Base-by-base conservation (phyloP, 1,284 basidiomycete genomes). In the Marasmius oreades region DNA sequence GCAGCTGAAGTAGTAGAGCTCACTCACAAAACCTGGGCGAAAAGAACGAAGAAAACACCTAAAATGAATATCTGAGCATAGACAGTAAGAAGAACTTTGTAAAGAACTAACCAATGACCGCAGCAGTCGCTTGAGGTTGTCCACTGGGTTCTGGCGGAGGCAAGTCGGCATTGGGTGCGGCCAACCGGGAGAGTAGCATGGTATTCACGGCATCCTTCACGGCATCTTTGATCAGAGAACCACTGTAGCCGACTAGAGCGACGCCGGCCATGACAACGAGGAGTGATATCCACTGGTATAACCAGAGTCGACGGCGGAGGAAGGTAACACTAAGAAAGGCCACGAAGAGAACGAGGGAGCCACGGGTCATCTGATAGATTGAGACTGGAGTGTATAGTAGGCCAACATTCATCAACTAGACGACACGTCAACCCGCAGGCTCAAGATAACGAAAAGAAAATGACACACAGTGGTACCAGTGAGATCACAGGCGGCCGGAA, bases 311-410 rank as follows among this genome's bases (percentile, higher is more conserved):
- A 62, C 94, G 85, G 55, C 84, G 84, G 56, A 99, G 85, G 78
- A 99, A 99, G 61, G 95, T 72, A 66, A 99, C 95, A 54, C 90
- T 93, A 62, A 98, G 84, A 55, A 94, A 71, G 37, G 95, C 97
- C 61, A 99, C 97, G 77, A 97, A 99, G 53, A 99, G 84, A 53
- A 99, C 96, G 56, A 99, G 85, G 12, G 95, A 93, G 43, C 97
- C 97, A 61, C 97, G 86, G 42, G 92, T 93, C 96, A 98, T 98
- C 76, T 96, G 96, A 78, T 93, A 98, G 66, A 99, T 94, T 52
- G 94, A 97, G 44, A 98, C 96, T 23, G 95, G 95, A 1, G 93
- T 96, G 71, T 96, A 93, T 50, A 98, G 82, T 53, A 98, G 81
- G 56, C 95, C 95, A 64, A 95, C 80, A 66, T 97, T 97, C 95